These are phyloP conservation scores for Flaveria sonorensis DNA, from an alignment of 129 eudicot genomes.

Conservation along the genomic window DNA sequence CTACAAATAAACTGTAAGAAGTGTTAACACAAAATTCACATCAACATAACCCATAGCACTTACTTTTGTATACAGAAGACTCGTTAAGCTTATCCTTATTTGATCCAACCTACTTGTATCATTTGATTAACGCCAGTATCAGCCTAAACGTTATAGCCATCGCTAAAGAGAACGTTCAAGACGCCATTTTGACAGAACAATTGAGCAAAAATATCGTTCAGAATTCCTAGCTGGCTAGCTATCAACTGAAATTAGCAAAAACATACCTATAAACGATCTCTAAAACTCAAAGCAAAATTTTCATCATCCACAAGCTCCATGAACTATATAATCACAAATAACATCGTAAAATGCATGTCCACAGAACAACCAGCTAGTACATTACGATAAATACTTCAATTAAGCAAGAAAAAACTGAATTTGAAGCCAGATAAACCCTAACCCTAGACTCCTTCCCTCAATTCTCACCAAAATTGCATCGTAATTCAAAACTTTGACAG, in stretches of 20 bases:
- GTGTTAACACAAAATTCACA: background rate
- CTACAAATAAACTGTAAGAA: background rate
- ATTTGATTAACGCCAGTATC: background rate
- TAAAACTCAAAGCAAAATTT: background rate
- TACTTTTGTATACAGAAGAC: background rate
- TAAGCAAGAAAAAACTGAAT: background rate
- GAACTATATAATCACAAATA: background rate
- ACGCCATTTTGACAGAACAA: background rate
- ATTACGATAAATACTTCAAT: background rate
- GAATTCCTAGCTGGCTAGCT: constrained; percentile 2
- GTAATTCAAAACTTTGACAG: background rate
- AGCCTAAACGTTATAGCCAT: background rate
- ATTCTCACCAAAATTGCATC: background rate
- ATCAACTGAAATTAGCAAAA: constrained; percentile 16
- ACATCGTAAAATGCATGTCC: constrained; percentile 9
- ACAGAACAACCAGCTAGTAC: constrained; percentile 1
- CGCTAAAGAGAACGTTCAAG: background rate
- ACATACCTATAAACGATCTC: background rate
- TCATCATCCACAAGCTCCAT: constrained; percentile 7
- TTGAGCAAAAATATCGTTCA: background rate
- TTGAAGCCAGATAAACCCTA: background rate
- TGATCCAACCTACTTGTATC: background rate
- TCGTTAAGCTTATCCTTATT: background rate
- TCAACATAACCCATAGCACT: background rate
- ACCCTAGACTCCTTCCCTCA: background rate